Percentiles rank a stretch among this genome's conserved stretches.
These are phyloP conservation scores for Diplodia sapinea DNA, from an alignment of 2,329 filamentous ascomycete genomes.

Conservation along the genomic window DNA sequence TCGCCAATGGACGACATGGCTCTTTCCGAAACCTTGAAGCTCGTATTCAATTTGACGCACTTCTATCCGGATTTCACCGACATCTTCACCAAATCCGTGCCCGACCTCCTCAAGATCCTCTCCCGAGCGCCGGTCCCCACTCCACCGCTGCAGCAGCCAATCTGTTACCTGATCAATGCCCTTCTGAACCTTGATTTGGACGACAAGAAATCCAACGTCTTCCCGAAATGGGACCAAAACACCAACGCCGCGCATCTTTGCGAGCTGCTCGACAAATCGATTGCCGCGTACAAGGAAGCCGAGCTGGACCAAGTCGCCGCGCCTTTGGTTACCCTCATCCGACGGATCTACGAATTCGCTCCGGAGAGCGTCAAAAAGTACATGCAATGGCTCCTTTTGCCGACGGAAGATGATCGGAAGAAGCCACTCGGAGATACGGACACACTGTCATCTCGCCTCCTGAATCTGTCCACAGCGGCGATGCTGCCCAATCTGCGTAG, in stretches of 20 bases:
- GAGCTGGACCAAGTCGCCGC: constrained; percentile 76
- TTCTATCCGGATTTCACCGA: constrained; percentile 67
- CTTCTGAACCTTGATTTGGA: constrained; percentile 78
- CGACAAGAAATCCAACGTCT: constrained; percentile 61
- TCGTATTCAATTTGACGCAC: constrained; percentile 87
- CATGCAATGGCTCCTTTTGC: constrained; percentile 73
- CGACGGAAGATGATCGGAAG: constrained; percentile 75
- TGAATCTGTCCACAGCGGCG: constrained; percentile 78
- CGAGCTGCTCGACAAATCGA: constrained; percentile 70
- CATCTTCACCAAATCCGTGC: constrained; percentile 71
- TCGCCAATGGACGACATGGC: constrained; percentile 78
- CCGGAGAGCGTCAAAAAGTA: constrained; percentile 65
- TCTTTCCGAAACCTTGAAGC: constrained; percentile 80
- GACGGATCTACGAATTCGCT: constrained; percentile 72
- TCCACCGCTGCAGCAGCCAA: constrained; percentile 74
- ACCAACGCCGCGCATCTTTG: constrained; percentile 69
- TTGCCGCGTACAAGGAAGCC: constrained; percentile 66
- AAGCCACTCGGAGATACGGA: constrained; percentile 77
- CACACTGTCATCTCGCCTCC: constrained; percentile 75
- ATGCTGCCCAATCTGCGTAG: constrained; percentile 73
- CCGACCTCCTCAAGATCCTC: constrained; percentile 73
- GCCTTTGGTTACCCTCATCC: constrained; percentile 75
- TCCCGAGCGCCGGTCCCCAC: constrained; percentile 62
- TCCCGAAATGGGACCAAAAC: constrained; percentile 67
- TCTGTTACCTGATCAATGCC: constrained; percentile 76